Base-by-base conservation (phyloP, 441 rosid species). In the Pelargonium fulgidum region DNA sequence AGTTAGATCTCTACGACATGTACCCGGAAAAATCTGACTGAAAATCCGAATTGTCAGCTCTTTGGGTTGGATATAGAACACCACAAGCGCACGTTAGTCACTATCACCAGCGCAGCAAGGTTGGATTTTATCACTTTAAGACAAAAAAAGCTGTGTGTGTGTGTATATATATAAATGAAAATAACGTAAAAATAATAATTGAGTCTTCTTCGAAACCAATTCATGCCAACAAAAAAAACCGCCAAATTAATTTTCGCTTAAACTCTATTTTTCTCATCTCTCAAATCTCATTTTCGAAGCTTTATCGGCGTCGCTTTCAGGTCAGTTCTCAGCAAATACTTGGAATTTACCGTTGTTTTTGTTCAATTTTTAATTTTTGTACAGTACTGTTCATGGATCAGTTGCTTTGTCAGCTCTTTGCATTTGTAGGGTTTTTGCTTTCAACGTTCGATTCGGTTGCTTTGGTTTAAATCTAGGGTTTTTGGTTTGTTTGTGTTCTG, bases 391-490 rank as follows among this genome's bases (percentile, higher is more conserved):
- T 45, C 47, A 47, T 17, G 17, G 3, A 24, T 13, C 48, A 17
- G 41, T 41, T 20, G 64, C 44, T 19, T 24, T 24, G 11, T 41
- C 2, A 41, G 10, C 61, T 50, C 48, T 70, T 4, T 22, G 80
- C 66, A 17, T 65, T 69, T 65, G 26, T 73, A 72, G 84, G 84
- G 79, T 78, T 81, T 78, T 69, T 56, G 62, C 8, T 56, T 56
- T 56, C 62, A 61, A 45, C 69, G 72, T 65, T 39, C 69, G 44
- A 41, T 78, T 66, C 62, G 12, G 24, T n/a, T 48, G 45, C 12
- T n/a, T 71, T 22, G 22, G 48, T 76, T 70, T 44, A 62, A 76
- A 74, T 74, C 70, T 72, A 68, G 84, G 84, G 75, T 72, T 81
- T 62, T 70, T 26, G 26, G 26, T 13, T 10, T 14, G 12, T 47